Conservation (phyloP, 1,139 yeast species). For the Eremothecium sinecaudum region DNA sequence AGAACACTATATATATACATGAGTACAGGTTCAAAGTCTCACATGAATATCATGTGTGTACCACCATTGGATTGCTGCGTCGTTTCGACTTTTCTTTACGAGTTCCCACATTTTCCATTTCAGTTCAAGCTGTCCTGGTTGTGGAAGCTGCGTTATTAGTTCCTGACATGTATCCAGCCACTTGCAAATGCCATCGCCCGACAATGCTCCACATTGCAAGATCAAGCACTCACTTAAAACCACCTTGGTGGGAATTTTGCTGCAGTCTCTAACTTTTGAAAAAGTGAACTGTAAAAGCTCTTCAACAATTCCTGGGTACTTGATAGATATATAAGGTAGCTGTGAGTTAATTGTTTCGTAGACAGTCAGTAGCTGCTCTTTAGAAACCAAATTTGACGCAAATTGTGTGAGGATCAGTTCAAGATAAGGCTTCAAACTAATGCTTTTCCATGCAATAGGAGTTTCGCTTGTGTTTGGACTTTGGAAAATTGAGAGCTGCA, state of each 20-base stretch:
- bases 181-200: slow-evolving; percentile 9
- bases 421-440: slow-evolving; percentile 13
- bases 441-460: slow-evolving; percentile 19
- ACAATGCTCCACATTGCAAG: slow-evolving; percentile 15
- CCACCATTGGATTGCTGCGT: slow-evolving; percentile 18
- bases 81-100: slow-evolving; percentile 13
- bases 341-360: slow-evolving; percentile 13
- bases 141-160: slow-evolving; percentile 6
- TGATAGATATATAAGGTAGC: slow-evolving; percentile 9
- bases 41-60: slow-evolving; percentile 6
- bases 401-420: slow-evolving; percentile 15
- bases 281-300: slow-evolving; percentile 19
- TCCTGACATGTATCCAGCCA: slow-evolving; percentile 19
- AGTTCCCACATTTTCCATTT: slow-evolving; percentile 18
- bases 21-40: slow-evolving; percentile 1
- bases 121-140: slow-evolving; percentile 2
- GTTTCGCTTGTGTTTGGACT: slow-evolving; percentile 7
- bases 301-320: slow-evolving; percentile 15
- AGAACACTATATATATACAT: too few relatives aligned
- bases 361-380: slow-evolving; percentile 17
- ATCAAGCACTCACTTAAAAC: slow-evolving; percentile 20
- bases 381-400: slow-evolving; percentile 10
- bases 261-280: slow-evolving; percentile 13
- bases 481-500: slow-evolving; percentile 16
- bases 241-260: slow-evolving; percentile 7